Evolutionary conservation across 768 basidiomycete species (phyloP), one percentile per base, ranked within the genome.

Genomic region (Calocera viscosa): DNA sequence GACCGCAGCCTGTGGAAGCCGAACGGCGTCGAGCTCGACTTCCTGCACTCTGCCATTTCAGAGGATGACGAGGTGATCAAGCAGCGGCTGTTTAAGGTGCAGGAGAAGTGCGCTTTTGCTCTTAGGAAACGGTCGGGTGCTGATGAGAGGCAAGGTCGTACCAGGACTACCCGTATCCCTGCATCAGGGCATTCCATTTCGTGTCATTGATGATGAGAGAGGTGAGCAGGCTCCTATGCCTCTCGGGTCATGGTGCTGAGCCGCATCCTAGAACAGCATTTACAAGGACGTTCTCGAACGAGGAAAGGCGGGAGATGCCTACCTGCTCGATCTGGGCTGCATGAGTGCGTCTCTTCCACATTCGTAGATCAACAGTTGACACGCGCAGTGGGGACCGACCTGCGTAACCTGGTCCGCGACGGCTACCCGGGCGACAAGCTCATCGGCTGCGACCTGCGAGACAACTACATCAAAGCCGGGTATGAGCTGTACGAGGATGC

Each of bases 351-450:
- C 38, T 34, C 17, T 28, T 66, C 12, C 26, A 7, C 19, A 16
- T 38, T 49, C 14, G 16, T 19, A 16, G 24, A 34, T 63, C n/a
- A 43, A 19, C 14, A 17, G 2, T 28, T 47, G 1, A 22, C n/a
- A n/a, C n/a, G n/a, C n/a, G n/a, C 64, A 77, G 76, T 77, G 74
- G 76, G 76, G 0, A 75, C 72, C 0, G 76, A 77, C 63, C 73
- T 75, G 12, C 71, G 75, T n/a, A 76, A 76, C 60, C 70, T 75
- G n/a, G 73, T 75, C 30, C 49, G 49, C 2, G 75, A 77, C 64
- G 76, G 76, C 19, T 76, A 74, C 63, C 75, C 75, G 7, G 73
- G 72, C 3, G 26, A 69, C 17, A 67, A 71, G 28, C 72, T 76
- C 19, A 49, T 76, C 39, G 76, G 70, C 11, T 70, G 69, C 66